Conservation (phyloP, 2,329 filamentous ascomycete species). For the Fusarium clavum region DNA sequence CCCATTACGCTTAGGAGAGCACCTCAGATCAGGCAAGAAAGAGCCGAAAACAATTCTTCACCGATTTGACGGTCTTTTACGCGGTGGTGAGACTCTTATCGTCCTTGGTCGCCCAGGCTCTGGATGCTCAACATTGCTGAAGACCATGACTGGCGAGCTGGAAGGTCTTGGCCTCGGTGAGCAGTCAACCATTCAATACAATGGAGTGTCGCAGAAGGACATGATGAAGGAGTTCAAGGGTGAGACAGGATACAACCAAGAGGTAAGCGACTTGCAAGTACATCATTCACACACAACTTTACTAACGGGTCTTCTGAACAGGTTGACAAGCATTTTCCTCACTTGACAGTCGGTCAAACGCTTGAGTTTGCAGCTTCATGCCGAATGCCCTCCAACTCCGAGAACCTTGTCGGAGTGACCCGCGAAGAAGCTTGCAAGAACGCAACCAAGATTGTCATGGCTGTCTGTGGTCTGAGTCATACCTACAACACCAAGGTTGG, state of each 20-base stretch:
- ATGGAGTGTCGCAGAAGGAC: constrained; percentile 65
- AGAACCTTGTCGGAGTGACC: constrained; percentile 68
- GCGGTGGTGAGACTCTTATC: constrained; percentile 21
- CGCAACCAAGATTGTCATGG: constrained; percentile 75
- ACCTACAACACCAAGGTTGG: constrained; percentile 80
- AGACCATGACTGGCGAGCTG: constrained; percentile 28
- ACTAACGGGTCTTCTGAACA: constrained; percentile 43
- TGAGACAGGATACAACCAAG: constrained; percentile 79
- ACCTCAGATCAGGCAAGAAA: constrained; percentile 1
- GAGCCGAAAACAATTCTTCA: constrained; percentile 28
- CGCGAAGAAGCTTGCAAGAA: constrained; percentile 70
- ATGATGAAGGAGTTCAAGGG: constrained; percentile 72
- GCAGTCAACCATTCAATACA: constrained; percentile 68
- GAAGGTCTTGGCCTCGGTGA: constrained; percentile 66
- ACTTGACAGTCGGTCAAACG: constrained; percentile 80
- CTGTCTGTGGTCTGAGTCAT: constrained; percentile 78
- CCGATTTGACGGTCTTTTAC: constrained; percentile 15
- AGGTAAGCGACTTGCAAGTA: constrained; percentile 54
- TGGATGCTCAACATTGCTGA: constrained; percentile 38
- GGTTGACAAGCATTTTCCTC: constrained; percentile 79
- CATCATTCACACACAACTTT: too few species aligned
- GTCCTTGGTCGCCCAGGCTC: constrained; percentile 55
- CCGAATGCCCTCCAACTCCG: constrained; percentile 70
- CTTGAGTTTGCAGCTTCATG: constrained; percentile 78
- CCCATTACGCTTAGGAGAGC: constrained; percentile 9